A percentile compares a stretch with the other conserved stretches of the same genome.
Evolutionary conservation across 2,329 filamentous ascomycete genomes (phyloP).

Genomic region (Hymenoscyphus linearis): DNA sequence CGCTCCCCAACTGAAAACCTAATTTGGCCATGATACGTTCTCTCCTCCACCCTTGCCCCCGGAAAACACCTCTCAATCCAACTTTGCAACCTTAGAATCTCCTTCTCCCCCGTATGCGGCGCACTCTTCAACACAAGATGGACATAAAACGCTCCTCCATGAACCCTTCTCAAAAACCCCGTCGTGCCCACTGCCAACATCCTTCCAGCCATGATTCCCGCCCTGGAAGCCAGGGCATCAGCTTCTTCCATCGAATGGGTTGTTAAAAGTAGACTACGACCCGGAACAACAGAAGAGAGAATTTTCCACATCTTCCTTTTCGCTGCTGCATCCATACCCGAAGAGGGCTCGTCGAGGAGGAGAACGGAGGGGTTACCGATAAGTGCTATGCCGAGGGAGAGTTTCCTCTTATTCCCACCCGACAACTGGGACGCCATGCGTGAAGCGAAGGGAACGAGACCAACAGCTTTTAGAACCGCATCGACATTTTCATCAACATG

Average conservation of each 20-base stretch:
- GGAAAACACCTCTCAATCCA: slow-evolving; percentile 63
- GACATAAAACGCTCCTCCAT: slow-evolving; percentile 74
- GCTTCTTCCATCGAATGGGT: slow-evolving; percentile 97
- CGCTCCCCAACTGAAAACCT: slow-evolving; percentile 69
- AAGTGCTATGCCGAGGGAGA: slow-evolving; percentile 81
- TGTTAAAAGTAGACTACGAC: slow-evolving; percentile 79
- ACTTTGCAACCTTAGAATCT: slow-evolving; percentile 58
- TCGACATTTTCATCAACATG: slow-evolving; percentile 72
- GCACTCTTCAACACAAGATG: slow-evolving; percentile 74
- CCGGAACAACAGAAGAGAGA: slow-evolving; percentile 64
- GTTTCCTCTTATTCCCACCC: slow-evolving; percentile 90
- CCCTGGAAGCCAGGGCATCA: slow-evolving; percentile 76
- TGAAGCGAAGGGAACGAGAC: slow-evolving; percentile 62
- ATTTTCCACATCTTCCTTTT: slow-evolving; percentile 95
- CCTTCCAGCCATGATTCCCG: slow-evolving; percentile 76
- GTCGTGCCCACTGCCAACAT: slow-evolving; percentile 83
- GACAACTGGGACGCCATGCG: slow-evolving; percentile 76
- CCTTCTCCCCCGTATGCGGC: slow-evolving; percentile 63
- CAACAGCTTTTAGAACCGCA: slow-evolving; percentile 75
- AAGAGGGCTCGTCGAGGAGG: slow-evolving; percentile 82
- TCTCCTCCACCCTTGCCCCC: slow-evolving; percentile 62
- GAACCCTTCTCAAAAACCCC: slow-evolving; percentile 64
- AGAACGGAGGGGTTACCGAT: slow-evolving; percentile 89
- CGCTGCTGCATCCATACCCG: slow-evolving; percentile 82
- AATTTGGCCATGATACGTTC: slow-evolving; percentile 79